A percentile compares a stretch with the other conserved stretches of the same genome.
These are phyloP conservation scores for Rubroboletus satanas DNA, from an alignment of 768 basidiomycete genomes.

Conservation along the genomic window DNA sequence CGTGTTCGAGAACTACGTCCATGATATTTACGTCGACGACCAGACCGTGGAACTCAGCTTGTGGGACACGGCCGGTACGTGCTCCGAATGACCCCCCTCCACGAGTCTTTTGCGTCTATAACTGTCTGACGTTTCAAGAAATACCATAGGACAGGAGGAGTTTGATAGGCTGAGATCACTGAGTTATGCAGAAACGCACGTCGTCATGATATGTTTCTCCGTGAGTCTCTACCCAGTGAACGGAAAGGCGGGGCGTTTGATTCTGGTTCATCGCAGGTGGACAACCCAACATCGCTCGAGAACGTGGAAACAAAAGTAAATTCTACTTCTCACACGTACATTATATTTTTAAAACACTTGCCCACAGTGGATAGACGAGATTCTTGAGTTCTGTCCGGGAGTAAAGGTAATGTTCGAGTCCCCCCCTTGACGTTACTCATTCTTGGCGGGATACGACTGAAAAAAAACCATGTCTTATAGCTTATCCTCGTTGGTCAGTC, in stretches of 20 bases:
- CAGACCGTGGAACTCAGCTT: constrained; percentile 85
- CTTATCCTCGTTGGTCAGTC: constrained; percentile 84
- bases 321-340: neutral
- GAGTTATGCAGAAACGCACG: constrained; percentile 96
- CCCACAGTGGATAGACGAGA: constrained; percentile 86
- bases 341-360: neutral
- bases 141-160: constrained; percentile 79
- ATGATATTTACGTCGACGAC: constrained; percentile 83
- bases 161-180: constrained; percentile 91
- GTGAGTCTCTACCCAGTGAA: constrained; percentile 38
- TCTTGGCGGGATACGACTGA: constrained; percentile 1
- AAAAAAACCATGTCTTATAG: constrained; percentile 34
- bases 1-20: constrained; percentile 97
- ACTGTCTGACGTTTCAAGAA: constrained; percentile 33
- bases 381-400: constrained; percentile 88
- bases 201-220: constrained; percentile 95
- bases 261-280: constrained; percentile 50
- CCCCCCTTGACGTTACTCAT: neutral
- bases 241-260: neutral
- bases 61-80: constrained; percentile 94
- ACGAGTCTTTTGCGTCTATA: constrained; percentile 8
- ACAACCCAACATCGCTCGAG: constrained; percentile 92
- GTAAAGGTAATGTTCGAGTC: constrained; percentile 62
- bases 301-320: constrained; percentile 90
- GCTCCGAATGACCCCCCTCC: neutral